Conservation (phyloP, 352 stramenopile genomes). For the Pythium dissimile region DNA sequence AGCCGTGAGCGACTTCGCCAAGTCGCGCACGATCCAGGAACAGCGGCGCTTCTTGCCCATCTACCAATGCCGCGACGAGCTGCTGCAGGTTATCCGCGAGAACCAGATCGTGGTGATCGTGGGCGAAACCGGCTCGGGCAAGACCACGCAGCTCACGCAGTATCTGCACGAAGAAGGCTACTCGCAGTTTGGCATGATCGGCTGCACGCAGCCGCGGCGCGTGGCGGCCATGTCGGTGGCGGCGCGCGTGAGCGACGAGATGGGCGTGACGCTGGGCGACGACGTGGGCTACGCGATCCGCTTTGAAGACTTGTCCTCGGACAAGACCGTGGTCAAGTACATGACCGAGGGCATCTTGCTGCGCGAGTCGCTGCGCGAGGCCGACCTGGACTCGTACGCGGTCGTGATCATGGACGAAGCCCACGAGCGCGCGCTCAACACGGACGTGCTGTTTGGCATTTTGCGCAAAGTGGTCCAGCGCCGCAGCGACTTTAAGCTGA, state of each 20-base stretch:
- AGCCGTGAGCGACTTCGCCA: conserved; percentile 94
- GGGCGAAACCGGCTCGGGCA: conserved; percentile 96
- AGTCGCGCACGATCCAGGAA: conserved; percentile 94
- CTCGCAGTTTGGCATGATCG: conserved; percentile 88
- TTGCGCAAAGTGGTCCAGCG: conserved; percentile 88
- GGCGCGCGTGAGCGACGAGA: conserved; percentile 97
- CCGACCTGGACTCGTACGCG: conserved; percentile 85
- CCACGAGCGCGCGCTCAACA: conserved; percentile 93
- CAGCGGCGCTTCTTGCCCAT: conserved; percentile 97
- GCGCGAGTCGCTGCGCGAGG: conserved; percentile 92
- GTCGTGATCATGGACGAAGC: conserved; percentile 94
- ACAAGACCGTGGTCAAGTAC: conserved; percentile 98
- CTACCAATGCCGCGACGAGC: conserved; percentile 93
- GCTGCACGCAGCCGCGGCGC: conserved; percentile 97
- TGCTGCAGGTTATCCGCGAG: conserved; percentile 96
- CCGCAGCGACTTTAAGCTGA: conserved; percentile 88
- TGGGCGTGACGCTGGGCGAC: conserved; percentile 91
- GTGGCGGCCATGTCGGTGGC: conserved; percentile 99
- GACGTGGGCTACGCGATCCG: conserved; percentile 92
- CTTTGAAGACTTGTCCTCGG: conserved; percentile 92
- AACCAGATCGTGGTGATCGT: conserved; percentile 99
- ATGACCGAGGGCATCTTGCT: conserved; percentile 91
- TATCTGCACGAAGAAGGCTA: conserved; percentile 92
- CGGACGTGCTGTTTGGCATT: conserved; percentile 93
- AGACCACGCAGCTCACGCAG: conserved; percentile 98